Evolutionary conservation across 176 grass and related monocot genomes (phyloP).

Genomic region (Triticum monococcum): DNA sequence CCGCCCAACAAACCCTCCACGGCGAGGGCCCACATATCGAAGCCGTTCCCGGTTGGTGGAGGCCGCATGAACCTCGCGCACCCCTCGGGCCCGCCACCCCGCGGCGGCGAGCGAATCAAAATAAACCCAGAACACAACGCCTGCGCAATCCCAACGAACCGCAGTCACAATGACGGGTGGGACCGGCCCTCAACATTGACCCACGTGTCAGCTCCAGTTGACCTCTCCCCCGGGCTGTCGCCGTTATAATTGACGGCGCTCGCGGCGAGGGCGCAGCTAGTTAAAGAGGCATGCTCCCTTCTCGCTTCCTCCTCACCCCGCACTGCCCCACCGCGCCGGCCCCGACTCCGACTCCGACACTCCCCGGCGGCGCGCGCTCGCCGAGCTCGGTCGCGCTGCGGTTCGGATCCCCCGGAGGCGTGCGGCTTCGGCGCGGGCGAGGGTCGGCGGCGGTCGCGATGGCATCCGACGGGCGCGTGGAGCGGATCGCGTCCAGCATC

Average conservation of each 20-base stretch:
- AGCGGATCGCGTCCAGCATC: slow-evolving; percentile 71
- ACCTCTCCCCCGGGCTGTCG: not conserved
- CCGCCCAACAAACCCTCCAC: not conserved
- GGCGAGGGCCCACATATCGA: not conserved
- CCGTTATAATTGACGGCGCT: not conserved
- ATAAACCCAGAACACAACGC: not conserved
- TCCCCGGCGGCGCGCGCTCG: slow-evolving; percentile 3
- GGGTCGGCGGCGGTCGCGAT: slow-evolving; percentile 25
- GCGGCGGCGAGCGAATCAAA: not conserved
- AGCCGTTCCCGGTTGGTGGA: not conserved
- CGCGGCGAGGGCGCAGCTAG: not conserved
- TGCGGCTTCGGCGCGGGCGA: not conserved
- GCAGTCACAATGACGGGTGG: not conserved
- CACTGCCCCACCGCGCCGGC: not conserved
- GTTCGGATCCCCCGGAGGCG: not conserved
- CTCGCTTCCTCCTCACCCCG: not conserved
- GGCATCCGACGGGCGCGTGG: slow-evolving; percentile 64
- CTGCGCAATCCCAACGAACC: not conserved
- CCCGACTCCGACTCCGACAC: not conserved
- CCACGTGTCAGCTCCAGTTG: not conserved
- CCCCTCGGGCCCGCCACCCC: not conserved
- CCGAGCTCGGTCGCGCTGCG: slow-evolving; percentile 18
- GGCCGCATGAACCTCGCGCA: slow-evolving; percentile 42
- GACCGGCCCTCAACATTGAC: fast-evolving
- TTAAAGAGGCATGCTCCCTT: slow-evolving; percentile 2